A percentile compares a stretch with the other conserved stretches of the same genome.
Evolutionary conservation across 1,284 basidiomycete genomes (phyloP).

Genomic region (Xerocomus nothofagi): DNA sequence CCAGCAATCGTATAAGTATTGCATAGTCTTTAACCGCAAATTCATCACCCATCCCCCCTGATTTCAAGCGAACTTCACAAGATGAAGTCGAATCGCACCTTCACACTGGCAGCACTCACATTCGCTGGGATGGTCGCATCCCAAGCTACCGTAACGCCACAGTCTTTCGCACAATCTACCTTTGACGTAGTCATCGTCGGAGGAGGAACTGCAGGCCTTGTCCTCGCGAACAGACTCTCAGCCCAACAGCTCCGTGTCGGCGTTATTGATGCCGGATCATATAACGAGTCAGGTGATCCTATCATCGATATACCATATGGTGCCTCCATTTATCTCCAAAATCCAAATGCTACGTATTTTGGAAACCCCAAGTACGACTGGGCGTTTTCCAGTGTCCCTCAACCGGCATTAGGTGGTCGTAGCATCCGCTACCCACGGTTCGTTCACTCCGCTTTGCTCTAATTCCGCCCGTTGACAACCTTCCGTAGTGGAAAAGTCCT

Average conservation of each 20-base stretch:
- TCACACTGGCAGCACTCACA: neutral
- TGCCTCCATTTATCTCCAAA: constrained; percentile 1
- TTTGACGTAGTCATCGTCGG: constrained; percentile 1
- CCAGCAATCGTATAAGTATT: neutral
- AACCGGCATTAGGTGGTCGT: neutral
- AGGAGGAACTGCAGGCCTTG: constrained; percentile 5
- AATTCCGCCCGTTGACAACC: neutral
- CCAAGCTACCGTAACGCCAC: neutral
- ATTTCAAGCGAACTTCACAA: constrained; percentile 1
- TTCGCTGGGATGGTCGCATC: neutral
- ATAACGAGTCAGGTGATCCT: constrained; percentile 1
- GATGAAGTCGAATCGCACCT: constrained; percentile 1
- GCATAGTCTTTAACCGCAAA: too few species aligned
- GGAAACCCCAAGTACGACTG: constrained; percentile 4
- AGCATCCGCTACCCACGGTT: constrained; percentile 1
- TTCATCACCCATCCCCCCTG: neutral
- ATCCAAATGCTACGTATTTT: constrained; percentile 1
- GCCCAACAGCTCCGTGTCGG: neutral
- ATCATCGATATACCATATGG: neutral
- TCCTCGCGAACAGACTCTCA: constrained; percentile 3
- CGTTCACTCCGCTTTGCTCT: neutral
- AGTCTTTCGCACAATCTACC: constrained; percentile 2
- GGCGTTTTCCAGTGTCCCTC: constrained; percentile 3
- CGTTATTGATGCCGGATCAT: constrained; percentile 3
- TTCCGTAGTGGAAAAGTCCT: constrained; percentile 1